Evolutionary conservation across 1,284 basidiomycete species (phyloP).

Genomic region (Ganoderma lingzhi): DNA sequence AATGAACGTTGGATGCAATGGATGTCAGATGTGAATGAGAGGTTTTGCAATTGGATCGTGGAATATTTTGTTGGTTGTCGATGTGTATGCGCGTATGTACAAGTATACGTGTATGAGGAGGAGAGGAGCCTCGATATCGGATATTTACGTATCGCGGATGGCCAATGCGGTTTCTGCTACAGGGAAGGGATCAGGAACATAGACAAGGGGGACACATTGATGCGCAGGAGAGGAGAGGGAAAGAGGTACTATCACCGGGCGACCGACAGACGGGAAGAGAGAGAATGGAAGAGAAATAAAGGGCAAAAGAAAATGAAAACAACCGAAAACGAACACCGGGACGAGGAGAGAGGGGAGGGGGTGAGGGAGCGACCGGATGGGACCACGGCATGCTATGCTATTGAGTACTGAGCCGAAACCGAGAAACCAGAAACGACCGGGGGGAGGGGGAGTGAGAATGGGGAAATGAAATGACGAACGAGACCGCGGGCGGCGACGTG

Average conservation of each 20-base stretch:
- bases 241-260: background rate
- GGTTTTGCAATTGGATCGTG: background rate
- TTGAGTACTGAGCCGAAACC: no score
- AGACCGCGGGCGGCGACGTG: conserved; percentile 1
- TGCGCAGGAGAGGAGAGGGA: background rate
- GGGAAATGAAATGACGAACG: background rate
- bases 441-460: background rate
- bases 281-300: background rate
- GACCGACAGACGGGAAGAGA: background rate
- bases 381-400: background rate
- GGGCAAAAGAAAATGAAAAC: background rate
- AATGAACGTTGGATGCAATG: background rate
- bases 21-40: background rate
- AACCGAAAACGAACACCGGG: background rate
- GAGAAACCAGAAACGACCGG: background rate
- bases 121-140: background rate
- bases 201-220: background rate
- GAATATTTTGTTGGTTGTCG: conserved; percentile 1
- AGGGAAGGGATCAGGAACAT: background rate
- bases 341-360: background rate
- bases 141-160: background rate
- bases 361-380: background rate
- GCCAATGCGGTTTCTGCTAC: conserved; percentile 6
- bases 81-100: conserved; percentile 6
- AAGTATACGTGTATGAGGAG: background rate